Evolutionary conservation across 768 basidiomycete genomes (phyloP).

Genomic region (Kwoniella sp.): DNA sequence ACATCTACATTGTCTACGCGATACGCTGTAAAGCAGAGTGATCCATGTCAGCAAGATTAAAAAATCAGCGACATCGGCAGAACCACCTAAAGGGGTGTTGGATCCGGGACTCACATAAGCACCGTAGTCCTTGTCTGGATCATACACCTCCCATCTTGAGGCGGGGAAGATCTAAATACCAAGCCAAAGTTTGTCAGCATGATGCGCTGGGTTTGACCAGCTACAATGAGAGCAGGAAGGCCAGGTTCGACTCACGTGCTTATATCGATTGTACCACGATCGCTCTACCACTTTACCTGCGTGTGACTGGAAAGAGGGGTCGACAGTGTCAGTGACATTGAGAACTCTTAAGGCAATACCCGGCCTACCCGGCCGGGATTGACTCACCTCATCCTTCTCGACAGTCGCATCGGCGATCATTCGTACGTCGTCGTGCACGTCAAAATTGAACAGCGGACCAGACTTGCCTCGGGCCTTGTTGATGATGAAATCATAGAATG

Average conservation of each 20-base stretch:
- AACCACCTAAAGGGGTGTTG: too few species aligned
- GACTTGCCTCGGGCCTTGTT: conserved; percentile 99
- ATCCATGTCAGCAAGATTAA: too few species aligned
- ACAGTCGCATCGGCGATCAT: conserved; percentile 88
- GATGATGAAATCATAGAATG: conserved; percentile 97
- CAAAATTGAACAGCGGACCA: conserved; percentile 96
- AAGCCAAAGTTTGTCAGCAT: not conserved
- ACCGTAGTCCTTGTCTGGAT: conserved; percentile 90
- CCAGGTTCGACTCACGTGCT: conserved; percentile 59
- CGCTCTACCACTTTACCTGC: conserved; percentile 98
- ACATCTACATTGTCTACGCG: not conserved
- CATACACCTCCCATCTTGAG: conserved; percentile 96
- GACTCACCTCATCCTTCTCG: conserved; percentile 88
- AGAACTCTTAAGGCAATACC: too few species aligned
- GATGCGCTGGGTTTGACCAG: too few species aligned
- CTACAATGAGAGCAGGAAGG: conserved; percentile 5
- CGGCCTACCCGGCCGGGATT: too few species aligned
- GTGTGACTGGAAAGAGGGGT: conserved; percentile 64
- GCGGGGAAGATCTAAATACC: conserved; percentile 80
- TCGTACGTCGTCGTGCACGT: conserved; percentile 97
- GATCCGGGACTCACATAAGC: conserved; percentile 63
- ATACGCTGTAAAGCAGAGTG: conserved; percentile 1
- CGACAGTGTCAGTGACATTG: too few species aligned
- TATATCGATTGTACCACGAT: conserved; percentile 92
- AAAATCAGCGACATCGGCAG: too few species aligned